Evolutionary conservation across 2,329 filamentous ascomycete genomes (phyloP), one percentile per base, ranked within the genome.

Genomic region (Colletotrichum caudatum): DNA sequence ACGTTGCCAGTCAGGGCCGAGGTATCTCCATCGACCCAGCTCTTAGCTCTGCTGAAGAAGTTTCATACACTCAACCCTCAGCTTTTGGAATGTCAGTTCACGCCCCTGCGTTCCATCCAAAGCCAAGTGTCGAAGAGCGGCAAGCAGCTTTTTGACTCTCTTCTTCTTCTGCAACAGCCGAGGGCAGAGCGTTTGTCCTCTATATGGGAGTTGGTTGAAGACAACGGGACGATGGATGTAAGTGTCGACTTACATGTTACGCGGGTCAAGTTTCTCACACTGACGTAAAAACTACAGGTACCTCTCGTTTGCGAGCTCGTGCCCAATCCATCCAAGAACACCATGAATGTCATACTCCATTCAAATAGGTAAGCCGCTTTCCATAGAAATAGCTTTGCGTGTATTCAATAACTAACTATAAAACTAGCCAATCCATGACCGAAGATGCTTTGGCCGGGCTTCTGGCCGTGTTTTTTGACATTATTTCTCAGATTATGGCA

Each of bases 261-360:
- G 4, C 7, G 4, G 14, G n/a, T 14, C n/a, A 23, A 29, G 16
- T 23, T 29, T 9, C 18, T n/a, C 14, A 26, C 4, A 20, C 37
- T 46, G 11, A 63, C n/a, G 5, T 14, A 20, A 5, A 51, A 79
- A 44, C 46, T 2, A 18, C 59, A 86, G 82, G 85, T 93, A 20
- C 93, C 94, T 0, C 79, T 97, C 53, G 92, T 97, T 16, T 91
- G 93, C 73, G 94, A 97, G 78, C 80, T 96, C 4, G 81, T 89
- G 5, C 93, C 92, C 1, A 83, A 87, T 57, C 76, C 82, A 2
- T 77, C 78, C 11, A 74, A 82, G 33, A 85, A 94, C 78, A 81
- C 76, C 0, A 74, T 96, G 26, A 78, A 82, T 0, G 78, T 94
- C 57, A 86, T 85, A 26, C 77, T 96, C 16, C 91, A 96, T 79